phyloP scores from a whole-genome alignment of 2,329 filamentous ascomycete species.

The Hymenotorrendiella dingleyae region DNA sequence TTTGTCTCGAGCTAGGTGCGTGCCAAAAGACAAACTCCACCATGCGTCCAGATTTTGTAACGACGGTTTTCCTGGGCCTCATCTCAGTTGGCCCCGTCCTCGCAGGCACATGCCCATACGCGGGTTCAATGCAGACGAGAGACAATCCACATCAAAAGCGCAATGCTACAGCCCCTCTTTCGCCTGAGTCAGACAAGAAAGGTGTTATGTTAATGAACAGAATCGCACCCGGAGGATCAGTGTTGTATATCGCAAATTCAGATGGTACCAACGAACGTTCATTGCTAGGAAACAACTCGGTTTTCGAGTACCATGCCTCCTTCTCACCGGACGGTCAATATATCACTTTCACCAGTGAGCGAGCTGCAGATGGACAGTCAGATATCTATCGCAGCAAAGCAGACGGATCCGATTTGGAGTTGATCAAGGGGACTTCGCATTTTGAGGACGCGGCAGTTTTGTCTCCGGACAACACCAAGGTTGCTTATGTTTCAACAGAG shows the following conservation, averaged over 20 bases:
- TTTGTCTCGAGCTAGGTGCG: too few relatives aligned
- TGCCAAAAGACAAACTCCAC: too few relatives aligned
- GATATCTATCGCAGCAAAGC: slow-evolving; percentile 35
- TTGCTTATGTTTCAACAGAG: slow-evolving; percentile 37
- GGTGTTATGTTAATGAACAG: slow-evolving; percentile 32
- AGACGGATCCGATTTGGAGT: slow-evolving; percentile 33
- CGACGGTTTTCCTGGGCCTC: too few relatives aligned
- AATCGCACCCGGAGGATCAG: slow-evolving; percentile 30
- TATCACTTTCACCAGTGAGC: slow-evolving; percentile 34
- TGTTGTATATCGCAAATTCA: slow-evolving; percentile 31
- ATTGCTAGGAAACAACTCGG: slow-evolving; percentile 28
- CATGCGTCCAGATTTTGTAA: too few relatives aligned
- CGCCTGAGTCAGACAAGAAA: slow-evolving; percentile 6
- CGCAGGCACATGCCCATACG: too few relatives aligned
- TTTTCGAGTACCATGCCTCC: slow-evolving; percentile 35
- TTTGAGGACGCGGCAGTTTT: slow-evolving; percentile 35
- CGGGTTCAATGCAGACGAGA: too few relatives aligned
- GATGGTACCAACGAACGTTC: slow-evolving; percentile 36
- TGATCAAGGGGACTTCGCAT: slow-evolving; percentile 30
- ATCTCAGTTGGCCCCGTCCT: too few relatives aligned
- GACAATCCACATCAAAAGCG: too few relatives aligned
- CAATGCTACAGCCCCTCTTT: too few relatives aligned
- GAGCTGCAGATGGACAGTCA: slow-evolving; percentile 35
- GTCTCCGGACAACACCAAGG: slow-evolving; percentile 34
- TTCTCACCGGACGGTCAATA: slow-evolving; percentile 1